phyloP scores from a whole-genome alignment of 2,329 filamentous ascomycete species.

The Lasiodiplodia hormozganensis region DNA sequence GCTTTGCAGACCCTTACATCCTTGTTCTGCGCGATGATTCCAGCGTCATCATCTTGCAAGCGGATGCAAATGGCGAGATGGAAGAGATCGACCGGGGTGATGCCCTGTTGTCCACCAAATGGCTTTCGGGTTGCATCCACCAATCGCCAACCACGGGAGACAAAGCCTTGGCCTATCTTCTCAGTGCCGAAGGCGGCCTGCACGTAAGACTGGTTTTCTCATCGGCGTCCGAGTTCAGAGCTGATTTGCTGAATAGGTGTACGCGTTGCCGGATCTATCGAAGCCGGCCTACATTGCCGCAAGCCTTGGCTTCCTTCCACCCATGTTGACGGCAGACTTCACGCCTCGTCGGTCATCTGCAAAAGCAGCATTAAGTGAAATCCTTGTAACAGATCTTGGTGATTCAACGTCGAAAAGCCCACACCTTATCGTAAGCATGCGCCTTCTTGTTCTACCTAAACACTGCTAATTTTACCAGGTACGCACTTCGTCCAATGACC shows the following conservation, averaged over 20 bases:
- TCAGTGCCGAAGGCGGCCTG: conserved; percentile 76
- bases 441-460: not conserved
- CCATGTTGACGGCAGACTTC: conserved; percentile 75
- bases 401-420: conserved; percentile 73
- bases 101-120: conserved; percentile 68
- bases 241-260: conserved; percentile 64
- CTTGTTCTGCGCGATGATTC: conserved; percentile 84
- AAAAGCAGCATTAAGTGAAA: conserved; percentile 77
- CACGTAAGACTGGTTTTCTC: conserved; percentile 63
- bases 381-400: conserved; percentile 84
- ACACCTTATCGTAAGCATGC: conserved; percentile 75
- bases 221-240: not conserved
- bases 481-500: conserved; percentile 79
- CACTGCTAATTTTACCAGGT: conserved; percentile 57
- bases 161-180: conserved; percentile 75
- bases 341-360: conserved; percentile 72
- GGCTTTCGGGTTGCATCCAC: conserved; percentile 86
- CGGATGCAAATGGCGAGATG: conserved; percentile 81
- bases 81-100: conserved; percentile 78
- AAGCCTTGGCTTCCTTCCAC: conserved; percentile 78
- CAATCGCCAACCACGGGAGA: conserved; percentile 62
- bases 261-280: conserved; percentile 74
- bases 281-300: conserved; percentile 77
- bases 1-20: conserved; percentile 86
- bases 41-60: conserved; percentile 78